Conservation (phyloP, 2,329 filamentous ascomycete species). For the Ambrosiella beaveri region DNA sequence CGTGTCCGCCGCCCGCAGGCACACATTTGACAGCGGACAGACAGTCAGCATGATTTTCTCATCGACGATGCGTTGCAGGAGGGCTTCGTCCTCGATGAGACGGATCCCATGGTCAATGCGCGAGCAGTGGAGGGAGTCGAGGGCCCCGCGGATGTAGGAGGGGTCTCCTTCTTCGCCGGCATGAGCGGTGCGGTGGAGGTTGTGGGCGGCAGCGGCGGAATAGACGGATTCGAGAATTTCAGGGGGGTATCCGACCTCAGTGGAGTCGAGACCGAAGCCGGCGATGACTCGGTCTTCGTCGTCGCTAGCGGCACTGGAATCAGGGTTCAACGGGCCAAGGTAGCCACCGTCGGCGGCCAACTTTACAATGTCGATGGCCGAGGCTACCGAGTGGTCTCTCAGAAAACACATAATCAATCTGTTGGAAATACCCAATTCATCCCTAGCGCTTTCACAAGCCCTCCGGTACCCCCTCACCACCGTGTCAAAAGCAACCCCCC, state of each 20-base stretch:
- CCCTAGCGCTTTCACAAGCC: conserved; percentile 42
- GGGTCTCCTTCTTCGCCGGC: conserved; percentile 60
- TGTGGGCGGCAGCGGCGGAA: conserved; percentile 29
- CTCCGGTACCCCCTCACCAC: conserved; percentile 45
- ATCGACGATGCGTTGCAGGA: conserved; percentile 40
- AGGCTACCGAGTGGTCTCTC: conserved; percentile 45
- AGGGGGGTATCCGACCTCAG: conserved; percentile 38
- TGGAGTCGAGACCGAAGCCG: conserved; percentile 53
- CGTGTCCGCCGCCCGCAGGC: conserved; percentile 16
- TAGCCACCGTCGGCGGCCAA: conserved; percentile 18
- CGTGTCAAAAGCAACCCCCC: conserved; percentile 45
- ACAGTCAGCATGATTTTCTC: conserved; percentile 47
- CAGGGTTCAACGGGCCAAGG: not conserved
- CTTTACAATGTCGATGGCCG: conserved; percentile 33
- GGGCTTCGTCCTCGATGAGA: conserved; percentile 38
- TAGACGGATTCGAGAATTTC: conserved; percentile 47
- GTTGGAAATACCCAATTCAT: conserved; percentile 46
- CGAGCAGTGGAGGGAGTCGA: conserved; percentile 42
- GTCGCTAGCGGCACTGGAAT: conserved; percentile 10
- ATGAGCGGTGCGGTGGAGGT: conserved; percentile 51
- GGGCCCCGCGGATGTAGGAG: conserved; percentile 44
- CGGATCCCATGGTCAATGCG: conserved; percentile 63
- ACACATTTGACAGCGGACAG: conserved; percentile 58
- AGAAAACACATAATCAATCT: conserved; percentile 56
- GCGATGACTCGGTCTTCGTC: conserved; percentile 32